Evolutionary conservation across 2,329 filamentous ascomycete genomes (phyloP).

Genomic region (Lachnellula cervina): DNA sequence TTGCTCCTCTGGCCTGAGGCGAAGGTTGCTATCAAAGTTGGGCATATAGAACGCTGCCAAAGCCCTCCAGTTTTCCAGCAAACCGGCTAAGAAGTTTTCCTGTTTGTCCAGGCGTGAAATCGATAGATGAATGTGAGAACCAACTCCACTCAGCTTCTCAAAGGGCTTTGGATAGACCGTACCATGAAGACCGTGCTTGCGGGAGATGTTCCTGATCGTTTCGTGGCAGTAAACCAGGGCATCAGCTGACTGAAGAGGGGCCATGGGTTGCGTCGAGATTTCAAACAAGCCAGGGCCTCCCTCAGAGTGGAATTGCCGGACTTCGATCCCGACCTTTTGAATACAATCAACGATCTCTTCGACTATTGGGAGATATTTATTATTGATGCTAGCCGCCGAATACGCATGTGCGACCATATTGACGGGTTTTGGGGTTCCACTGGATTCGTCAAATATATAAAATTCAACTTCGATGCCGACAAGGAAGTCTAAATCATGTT

Average conservation of each 20-base stretch:
- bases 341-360: conserved; percentile 61
- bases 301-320: conserved; percentile 67
- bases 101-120: conserved; percentile 49
- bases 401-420: conserved; percentile 40
- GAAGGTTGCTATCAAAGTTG: conserved; percentile 60
- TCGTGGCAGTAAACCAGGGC: conserved; percentile 65
- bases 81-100: conserved; percentile 63
- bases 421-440: conserved; percentile 30
- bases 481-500: conserved; percentile 51
- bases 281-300: conserved; percentile 71
- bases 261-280: conserved; percentile 58
- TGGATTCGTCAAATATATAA: not conserved
- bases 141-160: conserved; percentile 52
- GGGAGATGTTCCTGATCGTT: conserved; percentile 59
- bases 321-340: conserved; percentile 53
- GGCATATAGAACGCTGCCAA: conserved; percentile 65
- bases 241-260: conserved; percentile 65
- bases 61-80: conserved; percentile 60
- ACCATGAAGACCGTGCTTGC: conserved; percentile 56
- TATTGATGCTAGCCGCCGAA: conserved; percentile 60
- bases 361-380: conserved; percentile 52
- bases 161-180: conserved; percentile 72
- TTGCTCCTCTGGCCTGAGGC: conserved; percentile 65
- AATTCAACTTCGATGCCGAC: conserved; percentile 37
- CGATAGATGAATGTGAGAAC: conserved; percentile 64